Evolutionary conservation across 2,329 filamentous ascomycete species (phyloP).

Genomic region (Colletotrichum limetticola): DNA sequence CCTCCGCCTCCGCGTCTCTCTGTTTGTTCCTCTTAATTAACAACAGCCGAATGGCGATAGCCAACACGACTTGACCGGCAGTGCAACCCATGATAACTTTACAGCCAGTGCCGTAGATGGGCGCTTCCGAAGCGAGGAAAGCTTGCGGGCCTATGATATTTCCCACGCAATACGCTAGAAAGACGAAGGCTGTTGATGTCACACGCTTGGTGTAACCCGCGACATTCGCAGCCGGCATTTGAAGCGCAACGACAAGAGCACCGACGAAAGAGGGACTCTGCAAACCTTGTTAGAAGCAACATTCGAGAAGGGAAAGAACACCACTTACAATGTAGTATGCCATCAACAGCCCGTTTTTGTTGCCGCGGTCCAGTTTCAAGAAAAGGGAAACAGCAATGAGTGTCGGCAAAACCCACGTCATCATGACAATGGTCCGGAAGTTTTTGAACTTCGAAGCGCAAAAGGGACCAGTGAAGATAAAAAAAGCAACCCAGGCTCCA

Average conservation of each 20-base stretch:
- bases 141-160: conserved; percentile 53
- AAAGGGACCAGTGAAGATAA: conserved; percentile 62
- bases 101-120: conserved; percentile 61
- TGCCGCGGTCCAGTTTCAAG: conserved; percentile 56
- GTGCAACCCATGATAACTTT: conserved; percentile 60
- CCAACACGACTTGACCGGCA: conserved; percentile 50
- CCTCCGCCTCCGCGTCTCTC: conserved; percentile 44
- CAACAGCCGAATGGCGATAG: conserved; percentile 47
- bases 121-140: conserved; percentile 48
- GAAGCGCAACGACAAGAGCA: conserved; percentile 60
- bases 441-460: conserved; percentile 62
- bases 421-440: conserved; percentile 62
- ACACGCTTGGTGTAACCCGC: conserved; percentile 60
- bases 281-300: conserved; percentile 46
- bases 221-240: conserved; percentile 60
- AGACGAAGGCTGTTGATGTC: conserved; percentile 56
- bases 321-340: conserved; percentile 50
- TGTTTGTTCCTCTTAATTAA: conserved; percentile 50
- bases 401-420: conserved; percentile 61
- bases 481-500: conserved; percentile 63
- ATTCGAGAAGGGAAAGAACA: conserved; percentile 57
- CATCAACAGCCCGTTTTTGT: conserved; percentile 49
- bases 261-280: conserved; percentile 52
- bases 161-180: conserved; percentile 53
- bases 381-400: conserved; percentile 35